Evolutionary conservation across 306 rosid species (phyloP).

Genomic region (Castanea crenata): DNA sequence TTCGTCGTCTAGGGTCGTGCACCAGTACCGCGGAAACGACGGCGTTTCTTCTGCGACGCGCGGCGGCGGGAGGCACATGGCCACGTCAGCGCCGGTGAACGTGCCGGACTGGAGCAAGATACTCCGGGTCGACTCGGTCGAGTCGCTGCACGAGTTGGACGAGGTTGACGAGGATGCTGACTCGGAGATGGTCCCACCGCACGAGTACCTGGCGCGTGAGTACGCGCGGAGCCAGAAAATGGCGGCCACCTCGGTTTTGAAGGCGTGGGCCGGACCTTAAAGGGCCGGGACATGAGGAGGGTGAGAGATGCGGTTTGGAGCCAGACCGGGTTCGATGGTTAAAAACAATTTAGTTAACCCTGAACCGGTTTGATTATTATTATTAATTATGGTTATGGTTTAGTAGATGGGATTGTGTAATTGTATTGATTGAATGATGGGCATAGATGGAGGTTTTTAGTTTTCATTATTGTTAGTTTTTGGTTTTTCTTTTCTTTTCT

Average conservation of each 20-base stretch:
- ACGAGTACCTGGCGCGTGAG: conserved; percentile 86
- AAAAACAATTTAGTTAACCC: not conserved
- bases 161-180: conserved; percentile 43
- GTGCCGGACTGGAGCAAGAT: conserved; percentile 99
- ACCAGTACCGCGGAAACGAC: conserved; percentile 63
- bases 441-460: not conserved
- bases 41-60: conserved; percentile 10
- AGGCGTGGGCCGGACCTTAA: conserved; percentile 90
- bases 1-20: conserved; percentile 57
- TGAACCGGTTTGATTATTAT: conserved; percentile 1
- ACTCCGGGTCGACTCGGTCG: conserved; percentile 76
- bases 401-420: not conserved
- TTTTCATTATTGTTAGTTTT: not conserved
- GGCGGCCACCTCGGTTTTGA: conserved; percentile 83
- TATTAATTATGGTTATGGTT: conserved; percentile 10
- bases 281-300: conserved; percentile 93
- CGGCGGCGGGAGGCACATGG: conserved; percentile 50
- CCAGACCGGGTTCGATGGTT: conserved; percentile 93
- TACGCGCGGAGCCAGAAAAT: conserved; percentile 52
- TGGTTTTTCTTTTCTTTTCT: not conserved
- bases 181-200: conserved; percentile 84
- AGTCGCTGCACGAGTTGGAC: conserved; percentile 55
- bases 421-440: not conserved
- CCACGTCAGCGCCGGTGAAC: conserved; percentile 81
- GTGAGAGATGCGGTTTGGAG: conserved; percentile 97